Evolutionary conservation across 2,329 filamentous ascomycete species (phyloP).

Genomic region (Colletotrichum paranaense): DNA sequence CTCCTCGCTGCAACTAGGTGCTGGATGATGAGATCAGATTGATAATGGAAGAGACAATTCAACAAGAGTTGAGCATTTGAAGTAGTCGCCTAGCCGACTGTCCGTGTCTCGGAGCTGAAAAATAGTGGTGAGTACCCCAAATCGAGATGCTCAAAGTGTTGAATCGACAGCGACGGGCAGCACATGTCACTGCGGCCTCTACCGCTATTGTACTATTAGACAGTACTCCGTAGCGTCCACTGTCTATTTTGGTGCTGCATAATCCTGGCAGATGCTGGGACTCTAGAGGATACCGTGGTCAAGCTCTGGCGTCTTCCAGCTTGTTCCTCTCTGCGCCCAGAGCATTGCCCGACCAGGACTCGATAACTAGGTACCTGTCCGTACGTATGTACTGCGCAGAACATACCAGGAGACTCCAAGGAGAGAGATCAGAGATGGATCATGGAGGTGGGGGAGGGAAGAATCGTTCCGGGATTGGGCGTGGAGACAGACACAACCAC

Average conservation of each 20-base stretch:
- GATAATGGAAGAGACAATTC: background rate
- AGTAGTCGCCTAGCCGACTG: background rate
- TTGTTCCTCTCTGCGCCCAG: too few relatives aligned
- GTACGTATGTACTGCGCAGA: background rate
- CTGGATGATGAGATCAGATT: background rate
- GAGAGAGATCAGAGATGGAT: background rate
- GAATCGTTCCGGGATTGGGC: background rate
- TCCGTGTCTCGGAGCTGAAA: background rate
- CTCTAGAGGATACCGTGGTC: too few relatives aligned
- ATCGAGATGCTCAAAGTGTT: background rate
- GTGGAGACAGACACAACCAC: background rate
- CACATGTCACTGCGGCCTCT: background rate
- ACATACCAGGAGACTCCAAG: background rate
- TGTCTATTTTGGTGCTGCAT: background rate
- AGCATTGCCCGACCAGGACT: too few relatives aligned
- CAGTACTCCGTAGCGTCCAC: background rate
- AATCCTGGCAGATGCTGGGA: background rate
- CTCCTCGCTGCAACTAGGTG: background rate
- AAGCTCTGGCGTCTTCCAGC: too few relatives aligned
- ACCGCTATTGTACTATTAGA: background rate
- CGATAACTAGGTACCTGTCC: too few relatives aligned
- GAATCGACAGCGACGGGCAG: background rate
- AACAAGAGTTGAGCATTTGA: background rate
- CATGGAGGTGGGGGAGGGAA: constrained; percentile 2
- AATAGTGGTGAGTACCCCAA: background rate